phyloP scores from a whole-genome alignment of 176 grass and related monocot genomes.

The Secale cereale region DNA sequence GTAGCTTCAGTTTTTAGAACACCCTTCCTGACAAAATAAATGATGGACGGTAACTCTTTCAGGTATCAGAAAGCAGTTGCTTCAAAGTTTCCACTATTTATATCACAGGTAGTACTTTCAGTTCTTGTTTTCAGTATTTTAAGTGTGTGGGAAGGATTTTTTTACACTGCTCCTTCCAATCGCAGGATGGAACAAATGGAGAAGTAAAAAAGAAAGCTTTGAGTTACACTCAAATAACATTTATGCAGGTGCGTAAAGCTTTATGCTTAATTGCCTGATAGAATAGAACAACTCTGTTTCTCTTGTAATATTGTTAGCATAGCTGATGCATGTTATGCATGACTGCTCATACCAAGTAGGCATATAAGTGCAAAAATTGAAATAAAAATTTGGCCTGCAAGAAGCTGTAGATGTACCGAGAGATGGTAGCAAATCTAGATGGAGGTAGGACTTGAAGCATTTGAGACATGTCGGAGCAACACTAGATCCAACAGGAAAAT shows the following conservation, averaged over 20 bases:
- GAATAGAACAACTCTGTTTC: background rate
- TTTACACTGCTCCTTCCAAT: conserved; percentile 35
- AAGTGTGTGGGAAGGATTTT: background rate
- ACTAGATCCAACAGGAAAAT: no score
- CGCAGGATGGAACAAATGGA: conserved; percentile 91
- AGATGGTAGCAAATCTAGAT: no score
- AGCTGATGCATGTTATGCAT: background rate
- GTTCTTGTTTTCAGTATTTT: conserved; percentile 17
- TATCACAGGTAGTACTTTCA: conserved; percentile 69
- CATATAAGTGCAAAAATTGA: background rate
- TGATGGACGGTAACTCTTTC: conserved; percentile 25
- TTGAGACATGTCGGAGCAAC: no score
- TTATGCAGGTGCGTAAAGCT: conserved; percentile 72
- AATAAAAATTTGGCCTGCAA: no score
- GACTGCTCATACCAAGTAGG: background rate
- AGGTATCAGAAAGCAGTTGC: conserved; percentile 83
- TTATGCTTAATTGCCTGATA: conserved; percentile 15
- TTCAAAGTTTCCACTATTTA: conserved; percentile 92
- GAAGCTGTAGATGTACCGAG: no score
- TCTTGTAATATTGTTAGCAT: conserved; percentile 18
- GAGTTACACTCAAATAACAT: conserved; percentile 76
- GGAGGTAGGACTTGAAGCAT: no score
- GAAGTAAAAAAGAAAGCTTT: conserved; percentile 94
- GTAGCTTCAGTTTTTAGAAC: background rate
- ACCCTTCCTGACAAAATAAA: conserved; percentile 2